A percentile compares a stretch with the other conserved stretches of the same genome.
These are phyloP conservation scores for Globisporangium apiculatum DNA, from an alignment of 352 stramenopile genomes.

Conservation along the genomic window DNA sequence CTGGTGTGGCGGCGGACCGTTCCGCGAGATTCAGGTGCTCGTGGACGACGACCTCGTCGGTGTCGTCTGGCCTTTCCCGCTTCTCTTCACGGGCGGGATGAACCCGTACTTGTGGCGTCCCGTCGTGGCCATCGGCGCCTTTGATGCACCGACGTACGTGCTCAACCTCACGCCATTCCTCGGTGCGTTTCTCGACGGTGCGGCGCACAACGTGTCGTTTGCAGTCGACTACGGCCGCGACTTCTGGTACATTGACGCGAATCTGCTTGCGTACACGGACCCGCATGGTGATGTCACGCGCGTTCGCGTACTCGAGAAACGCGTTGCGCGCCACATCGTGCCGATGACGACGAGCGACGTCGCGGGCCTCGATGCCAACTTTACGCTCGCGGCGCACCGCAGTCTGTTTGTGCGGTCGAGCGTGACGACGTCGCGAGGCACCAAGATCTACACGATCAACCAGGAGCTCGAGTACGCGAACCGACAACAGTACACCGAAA, in stretches of 20 bases:
- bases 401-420: slow-evolving; percentile 34
- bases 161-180: slow-evolving; percentile 72
- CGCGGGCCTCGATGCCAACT: slow-evolving; percentile 29
- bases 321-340: slow-evolving; percentile 19
- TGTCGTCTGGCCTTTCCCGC: slow-evolving; percentile 61
- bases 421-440: slow-evolving; percentile 52
- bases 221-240: slow-evolving; percentile 54
- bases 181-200: slow-evolving; percentile 40
- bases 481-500: slow-evolving; percentile 37
- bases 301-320: slow-evolving; percentile 28
- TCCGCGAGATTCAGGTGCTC: slow-evolving; percentile 64
- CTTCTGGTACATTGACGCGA: slow-evolving; percentile 66
- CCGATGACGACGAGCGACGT: slow-evolving; percentile 15
- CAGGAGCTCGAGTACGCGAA: slow-evolving; percentile 46
- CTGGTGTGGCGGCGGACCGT: slow-evolving; percentile 39
- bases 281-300: slow-evolving; percentile 25
- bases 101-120: slow-evolving; percentile 77
- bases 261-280: slow-evolving; percentile 53
- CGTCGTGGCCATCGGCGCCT: slow-evolving; percentile 60
- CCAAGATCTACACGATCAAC: slow-evolving; percentile 42
- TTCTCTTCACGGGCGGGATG: slow-evolving; percentile 72
- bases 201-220: slow-evolving; percentile 50
- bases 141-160: slow-evolving; percentile 67
- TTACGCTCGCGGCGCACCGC: slow-evolving; percentile 33
- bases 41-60: slow-evolving; percentile 56